Base-by-base conservation (phyloP, 441 rosid species). In the Arabidopsis hybrid region DNA sequence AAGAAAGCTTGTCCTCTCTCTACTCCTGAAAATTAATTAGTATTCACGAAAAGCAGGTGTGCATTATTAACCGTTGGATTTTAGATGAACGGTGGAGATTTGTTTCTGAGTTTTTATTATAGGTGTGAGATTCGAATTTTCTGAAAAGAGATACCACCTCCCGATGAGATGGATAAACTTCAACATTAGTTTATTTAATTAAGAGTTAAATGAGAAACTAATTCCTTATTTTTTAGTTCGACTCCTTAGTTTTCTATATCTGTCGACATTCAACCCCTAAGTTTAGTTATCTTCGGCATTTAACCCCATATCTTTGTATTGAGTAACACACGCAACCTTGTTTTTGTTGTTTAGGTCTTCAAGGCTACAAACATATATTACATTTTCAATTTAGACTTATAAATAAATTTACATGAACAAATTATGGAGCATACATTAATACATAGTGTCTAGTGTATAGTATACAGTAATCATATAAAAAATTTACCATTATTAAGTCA, bases 121-220 rank as follows among this genome's bases (percentile, higher is more conserved):
- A 18, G 26, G 17, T 62, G 46, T 63, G 55, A 76, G 79, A 76
- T 76, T 69, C 79, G 71, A 63, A 56, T 69, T 52, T 68, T 29
- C 42, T 4, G 8, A 5, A 26, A 52, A 2, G 45, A 75, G 57
- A 61, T 66, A 14, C 60, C 13, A 43, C 5, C 16, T 57, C 71
- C 66, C 72, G 59, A 73, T 64, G 77, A 57, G 40, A 18, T 17
- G 71, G 78, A 67, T 74, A 67, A 60, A 60, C 68, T 59, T 60
- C 67, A 39, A 14, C 5, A 49, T 61, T 38, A 4, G 2, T 66
- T 38, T 38, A 26, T 26, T 16, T 4, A 18, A 70, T 11, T 3
- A 18, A 56, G 13, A 9, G 5, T 10, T 60, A 10, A 39, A 61
- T 34, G 26, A 59, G 10, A 11, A 45, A 36, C 50, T 43, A 47